Evolutionary conservation across 768 basidiomycete species (phyloP).

Genomic region (Candolleomyces aberdarensis): DNA sequence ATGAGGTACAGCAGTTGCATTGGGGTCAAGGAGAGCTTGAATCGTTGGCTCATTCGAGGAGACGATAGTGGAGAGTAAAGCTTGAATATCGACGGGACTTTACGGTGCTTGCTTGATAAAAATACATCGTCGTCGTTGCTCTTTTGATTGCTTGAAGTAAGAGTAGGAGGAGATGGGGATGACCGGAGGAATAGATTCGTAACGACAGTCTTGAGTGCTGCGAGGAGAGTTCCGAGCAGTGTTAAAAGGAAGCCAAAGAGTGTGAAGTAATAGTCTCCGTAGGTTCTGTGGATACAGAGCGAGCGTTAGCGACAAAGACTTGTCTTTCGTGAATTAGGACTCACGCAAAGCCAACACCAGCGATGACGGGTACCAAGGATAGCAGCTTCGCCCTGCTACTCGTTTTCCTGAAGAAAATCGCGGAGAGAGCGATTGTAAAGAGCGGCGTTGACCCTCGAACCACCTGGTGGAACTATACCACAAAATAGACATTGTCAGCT

Average conservation of each 20-base stretch:
- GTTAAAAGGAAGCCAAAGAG: conserved; percentile 82
- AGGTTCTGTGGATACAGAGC: conserved; percentile 56
- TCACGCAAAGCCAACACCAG: conserved; percentile 89
- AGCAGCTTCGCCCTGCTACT: conserved; percentile 62
- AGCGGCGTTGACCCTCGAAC: conserved; percentile 90
- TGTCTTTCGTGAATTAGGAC: conserved; percentile 19
- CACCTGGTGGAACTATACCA: conserved; percentile 98
- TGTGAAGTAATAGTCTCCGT: conserved; percentile 95
- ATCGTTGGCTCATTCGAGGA: conserved; percentile 14
- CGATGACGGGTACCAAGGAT: conserved; percentile 80
- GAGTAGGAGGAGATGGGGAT: neutral
- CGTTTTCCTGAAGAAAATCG: conserved; percentile 58
- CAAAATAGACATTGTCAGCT: no score
- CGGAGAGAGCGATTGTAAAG: conserved; percentile 82
- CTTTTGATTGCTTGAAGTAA: neutral
- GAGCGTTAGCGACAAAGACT: neutral
- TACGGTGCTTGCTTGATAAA: conserved; percentile 1
- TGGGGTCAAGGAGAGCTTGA: conserved; percentile 42
- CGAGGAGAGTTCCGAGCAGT: conserved; percentile 85
- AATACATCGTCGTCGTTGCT: neutral
- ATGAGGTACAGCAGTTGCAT: conserved; percentile 87
- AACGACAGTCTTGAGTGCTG: conserved; percentile 89
- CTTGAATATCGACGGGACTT: conserved; percentile 10
- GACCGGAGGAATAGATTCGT: conserved; percentile 68
- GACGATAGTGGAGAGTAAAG: conserved; percentile 4